These are phyloP conservation scores for Zopfochytrium polystomum DNA, from an alignment of 371 early-diverging fungal species.

Conservation along the genomic window DNA sequence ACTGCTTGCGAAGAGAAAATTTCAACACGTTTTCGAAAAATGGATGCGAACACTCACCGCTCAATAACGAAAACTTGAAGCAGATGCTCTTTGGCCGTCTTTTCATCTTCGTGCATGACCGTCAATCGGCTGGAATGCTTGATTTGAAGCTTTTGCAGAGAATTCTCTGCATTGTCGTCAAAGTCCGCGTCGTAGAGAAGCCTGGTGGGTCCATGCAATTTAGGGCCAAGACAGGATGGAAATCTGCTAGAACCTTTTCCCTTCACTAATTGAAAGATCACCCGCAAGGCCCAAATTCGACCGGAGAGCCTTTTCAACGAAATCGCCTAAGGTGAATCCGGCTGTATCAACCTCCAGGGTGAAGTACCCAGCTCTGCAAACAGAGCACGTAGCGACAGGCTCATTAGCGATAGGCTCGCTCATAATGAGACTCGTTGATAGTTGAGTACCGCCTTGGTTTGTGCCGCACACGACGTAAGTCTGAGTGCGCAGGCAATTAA, in stretches of 20 bases:
- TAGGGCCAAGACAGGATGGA: neutral
- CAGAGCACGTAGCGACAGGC: slow-evolving; percentile 52
- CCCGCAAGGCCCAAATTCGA: slow-evolving; percentile 36
- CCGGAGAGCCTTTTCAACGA: slow-evolving; percentile 24
- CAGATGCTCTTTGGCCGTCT: slow-evolving; percentile 2
- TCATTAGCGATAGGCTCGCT: too few species aligned
- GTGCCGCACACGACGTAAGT: slow-evolving; percentile 34
- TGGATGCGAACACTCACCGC: neutral
- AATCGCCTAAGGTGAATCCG: slow-evolving; percentile 32
- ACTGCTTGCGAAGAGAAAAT: neutral
- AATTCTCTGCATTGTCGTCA: slow-evolving; percentile 69
- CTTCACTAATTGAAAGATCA: slow-evolving; percentile 54
- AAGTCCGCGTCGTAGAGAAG: slow-evolving; percentile 88
- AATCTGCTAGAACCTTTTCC: slow-evolving; percentile 50
- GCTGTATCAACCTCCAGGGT: slow-evolving; percentile 36
- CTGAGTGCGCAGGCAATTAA: slow-evolving; percentile 18
- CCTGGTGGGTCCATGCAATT: slow-evolving; percentile 32
- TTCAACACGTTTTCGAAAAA: neutral
- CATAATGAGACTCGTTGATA: too few species aligned
- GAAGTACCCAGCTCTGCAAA: slow-evolving; percentile 47
- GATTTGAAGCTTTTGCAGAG: slow-evolving; percentile 61
- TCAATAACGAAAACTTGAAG: slow-evolving; percentile 17
- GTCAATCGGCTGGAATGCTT: slow-evolving; percentile 29
- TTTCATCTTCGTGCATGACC: slow-evolving; percentile 23
- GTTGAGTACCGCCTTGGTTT: too few species aligned